Conservation (phyloP, 2,329 filamentous ascomycete genomes). For the Xylaria arbuscula region DNA sequence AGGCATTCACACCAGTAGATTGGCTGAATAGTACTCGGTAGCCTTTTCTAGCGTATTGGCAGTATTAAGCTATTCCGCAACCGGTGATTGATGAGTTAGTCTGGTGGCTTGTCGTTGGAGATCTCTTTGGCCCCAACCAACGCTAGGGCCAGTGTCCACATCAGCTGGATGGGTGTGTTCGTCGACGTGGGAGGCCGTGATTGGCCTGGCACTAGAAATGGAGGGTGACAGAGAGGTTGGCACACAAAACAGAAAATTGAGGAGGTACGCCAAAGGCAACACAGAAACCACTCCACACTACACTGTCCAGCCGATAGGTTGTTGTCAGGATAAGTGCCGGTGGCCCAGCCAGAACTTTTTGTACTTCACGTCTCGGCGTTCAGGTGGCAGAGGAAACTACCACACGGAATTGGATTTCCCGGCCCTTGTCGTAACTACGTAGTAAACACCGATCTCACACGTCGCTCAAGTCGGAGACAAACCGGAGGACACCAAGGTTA, state of each 20-base stretch:
- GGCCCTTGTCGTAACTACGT: slow-evolving; percentile 31
- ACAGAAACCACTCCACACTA: slow-evolving; percentile 38
- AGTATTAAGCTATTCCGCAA: slow-evolving; percentile 36
- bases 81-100: slow-evolving; percentile 44
- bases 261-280: slow-evolving; percentile 37
- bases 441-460: slow-evolving; percentile 32
- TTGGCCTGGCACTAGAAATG: slow-evolving; percentile 46
- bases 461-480: slow-evolving; percentile 36
- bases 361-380: slow-evolving; percentile 27
- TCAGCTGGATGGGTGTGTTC: slow-evolving; percentile 45
- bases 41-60: slow-evolving; percentile 19
- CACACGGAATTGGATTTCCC: slow-evolving; percentile 28
- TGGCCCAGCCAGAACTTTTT: slow-evolving; percentile 33
- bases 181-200: slow-evolving; percentile 51
- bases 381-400: slow-evolving; percentile 23
- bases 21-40: slow-evolving; percentile 6
- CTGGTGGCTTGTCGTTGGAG: slow-evolving; percentile 39
- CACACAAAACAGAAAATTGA: slow-evolving; percentile 42
- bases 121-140: slow-evolving; percentile 42
- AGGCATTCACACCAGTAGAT: slow-evolving; percentile 8
- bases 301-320: slow-evolving; percentile 33
- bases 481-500: slow-evolving; percentile 23
- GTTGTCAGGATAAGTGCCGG: slow-evolving; percentile 42
- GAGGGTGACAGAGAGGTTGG: slow-evolving; percentile 49
- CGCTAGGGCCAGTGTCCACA: slow-evolving; percentile 42